These are phyloP conservation scores for Tulasnella sp. DNA, from an alignment of 768 basidiomycete species.

Conservation along the genomic window DNA sequence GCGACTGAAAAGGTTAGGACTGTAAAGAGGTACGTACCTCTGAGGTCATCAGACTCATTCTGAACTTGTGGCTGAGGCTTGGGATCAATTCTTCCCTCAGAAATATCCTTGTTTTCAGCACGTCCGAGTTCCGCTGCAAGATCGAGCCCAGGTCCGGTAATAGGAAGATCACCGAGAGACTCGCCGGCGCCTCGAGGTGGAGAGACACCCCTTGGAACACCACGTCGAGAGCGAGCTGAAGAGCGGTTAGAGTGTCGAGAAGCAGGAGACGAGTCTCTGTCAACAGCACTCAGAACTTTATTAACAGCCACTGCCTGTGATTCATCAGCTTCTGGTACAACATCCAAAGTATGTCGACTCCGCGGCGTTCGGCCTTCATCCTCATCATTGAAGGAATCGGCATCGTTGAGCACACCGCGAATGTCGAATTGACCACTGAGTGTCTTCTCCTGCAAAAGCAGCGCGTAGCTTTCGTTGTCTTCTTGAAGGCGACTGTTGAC, in stretches of 20 bases:
- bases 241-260: slow-evolving; percentile 36
- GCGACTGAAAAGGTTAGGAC: slow-evolving; percentile 24
- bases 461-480: slow-evolving; percentile 96
- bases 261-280: slow-evolving; percentile 24
- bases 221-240: slow-evolving; percentile 38
- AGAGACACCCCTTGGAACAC: slow-evolving; percentile 29
- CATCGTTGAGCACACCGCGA: slow-evolving; percentile 43
- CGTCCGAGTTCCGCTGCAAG: slow-evolving; percentile 85
- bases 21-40: slow-evolving; percentile 2
- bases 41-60: background rate
- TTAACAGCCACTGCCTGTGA: background rate
- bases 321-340: slow-evolving; percentile 13
- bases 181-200: slow-evolving; percentile 44
- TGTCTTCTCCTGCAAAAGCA: slow-evolving; percentile 81
- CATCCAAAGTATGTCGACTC: slow-evolving; percentile 12
- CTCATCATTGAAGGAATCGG: slow-evolving; percentile 30
- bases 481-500: slow-evolving; percentile 83
- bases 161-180: slow-evolving; percentile 72
- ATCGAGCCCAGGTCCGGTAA: slow-evolving; percentile 79
- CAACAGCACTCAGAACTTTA: background rate
- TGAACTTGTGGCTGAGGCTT: background rate
- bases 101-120: slow-evolving; percentile 76
- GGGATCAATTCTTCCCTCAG: slow-evolving; percentile 34
- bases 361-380: slow-evolving; percentile 20
- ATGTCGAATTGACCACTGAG: slow-evolving; percentile 78